phyloP scores from a whole-genome alignment of 192 early-diverging fungal genomes.

The Backusella liffmaniae region DNA sequence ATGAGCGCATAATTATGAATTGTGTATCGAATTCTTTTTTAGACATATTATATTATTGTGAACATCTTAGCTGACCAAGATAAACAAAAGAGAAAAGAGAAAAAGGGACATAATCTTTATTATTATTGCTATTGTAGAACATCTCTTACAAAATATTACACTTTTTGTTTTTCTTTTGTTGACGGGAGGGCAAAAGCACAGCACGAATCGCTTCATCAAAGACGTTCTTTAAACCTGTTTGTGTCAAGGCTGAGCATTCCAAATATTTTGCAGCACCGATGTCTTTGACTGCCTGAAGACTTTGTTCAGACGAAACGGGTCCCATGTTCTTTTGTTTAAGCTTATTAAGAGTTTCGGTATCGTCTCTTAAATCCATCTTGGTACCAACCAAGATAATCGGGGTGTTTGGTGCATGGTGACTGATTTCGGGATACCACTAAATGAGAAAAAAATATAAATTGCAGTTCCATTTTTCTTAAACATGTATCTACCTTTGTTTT shows the following conservation, averaged over 20 bases:
- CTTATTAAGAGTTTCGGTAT: conserved; percentile 76
- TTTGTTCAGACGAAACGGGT: conserved; percentile 77
- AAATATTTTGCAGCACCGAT: conserved; percentile 81
- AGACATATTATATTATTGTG: neutral
- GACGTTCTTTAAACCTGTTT: conserved; percentile 90
- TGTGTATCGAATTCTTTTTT: neutral
- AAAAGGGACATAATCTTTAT: neutral
- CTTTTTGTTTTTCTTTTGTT: conserved; percentile 53
- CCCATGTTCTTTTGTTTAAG: conserved; percentile 73
- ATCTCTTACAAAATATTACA: conserved; percentile 61
- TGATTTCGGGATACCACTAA: conserved; percentile 89
- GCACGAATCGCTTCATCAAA: conserved; percentile 95
- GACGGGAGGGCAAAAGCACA: conserved; percentile 61
- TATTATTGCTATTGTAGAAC: neutral
- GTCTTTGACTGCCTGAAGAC: conserved; percentile 73
- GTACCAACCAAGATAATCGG: conserved; percentile 86
- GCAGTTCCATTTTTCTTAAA: no score
- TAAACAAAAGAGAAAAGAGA: neutral
- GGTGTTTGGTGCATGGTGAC: conserved; percentile 83
- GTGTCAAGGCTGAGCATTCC: conserved; percentile 89
- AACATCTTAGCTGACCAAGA: neutral
- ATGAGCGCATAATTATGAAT: neutral
- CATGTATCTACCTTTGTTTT: conserved; percentile 11
- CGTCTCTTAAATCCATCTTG: conserved; percentile 89
- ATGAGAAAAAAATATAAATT: conserved; percentile 50